Percentiles rank a stretch among this genome's conserved stretches.
phyloP scores from a whole-genome alignment of 306 rosid genomes.

The Lathyrus oleraceus region DNA sequence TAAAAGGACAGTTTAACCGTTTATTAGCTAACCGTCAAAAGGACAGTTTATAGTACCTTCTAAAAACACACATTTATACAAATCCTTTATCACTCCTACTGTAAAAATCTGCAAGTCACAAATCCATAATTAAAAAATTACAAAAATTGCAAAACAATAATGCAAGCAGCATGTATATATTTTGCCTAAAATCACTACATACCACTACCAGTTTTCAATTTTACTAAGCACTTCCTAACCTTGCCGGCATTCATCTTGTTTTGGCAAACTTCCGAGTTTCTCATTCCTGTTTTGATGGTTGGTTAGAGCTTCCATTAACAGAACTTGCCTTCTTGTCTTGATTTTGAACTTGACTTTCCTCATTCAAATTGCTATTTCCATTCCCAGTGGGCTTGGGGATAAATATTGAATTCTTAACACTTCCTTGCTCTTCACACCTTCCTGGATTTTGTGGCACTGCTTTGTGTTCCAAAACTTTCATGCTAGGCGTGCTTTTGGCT shows the following conservation, averaged over 20 bases:
- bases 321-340: conserved; percentile 24
- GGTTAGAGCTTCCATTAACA: conserved; percentile 29
- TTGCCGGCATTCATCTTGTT: conserved; percentile 35
- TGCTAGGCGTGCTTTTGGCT: conserved; percentile 5
- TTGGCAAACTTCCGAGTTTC: conserved; percentile 33
- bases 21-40: too few species aligned
- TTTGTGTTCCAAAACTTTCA: conserved; percentile 38
- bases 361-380: conserved; percentile 33
- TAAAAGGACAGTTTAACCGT: too few species aligned
- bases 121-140: not conserved
- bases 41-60: too few species aligned
- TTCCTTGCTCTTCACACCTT: conserved; percentile 20
- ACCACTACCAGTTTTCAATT: conserved; percentile 8
- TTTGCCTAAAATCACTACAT: conserved; percentile 14
- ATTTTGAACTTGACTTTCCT: conserved; percentile 30
- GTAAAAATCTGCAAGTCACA: not conserved
- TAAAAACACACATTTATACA: too few species aligned
- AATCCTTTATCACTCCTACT: not conserved
- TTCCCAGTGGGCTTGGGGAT: conserved; percentile 24
- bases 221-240: conserved; percentile 26
- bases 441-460: conserved; percentile 21
- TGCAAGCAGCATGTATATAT: not conserved
- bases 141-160: not conserved
- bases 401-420: conserved; percentile 29
- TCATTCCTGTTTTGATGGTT: conserved; percentile 39